Conservation (phyloP, 352 stramenopile species). For the Pythium plurisporium region DNA sequence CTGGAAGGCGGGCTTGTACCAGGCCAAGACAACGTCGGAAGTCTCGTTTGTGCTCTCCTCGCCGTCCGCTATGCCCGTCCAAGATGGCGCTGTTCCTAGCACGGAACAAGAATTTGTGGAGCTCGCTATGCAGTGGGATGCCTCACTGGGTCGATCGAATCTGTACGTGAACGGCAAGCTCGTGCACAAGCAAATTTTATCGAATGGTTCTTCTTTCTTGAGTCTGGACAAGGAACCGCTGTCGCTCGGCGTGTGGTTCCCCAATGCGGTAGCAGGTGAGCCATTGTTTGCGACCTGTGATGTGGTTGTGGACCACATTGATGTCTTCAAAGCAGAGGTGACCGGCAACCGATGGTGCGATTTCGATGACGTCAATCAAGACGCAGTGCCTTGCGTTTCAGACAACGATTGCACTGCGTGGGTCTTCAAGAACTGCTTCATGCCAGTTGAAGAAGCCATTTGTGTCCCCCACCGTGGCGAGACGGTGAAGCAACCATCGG, state of each 20-base stretch:
- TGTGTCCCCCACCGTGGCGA: conserved; percentile 23
- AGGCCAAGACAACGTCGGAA: conserved; percentile 38
- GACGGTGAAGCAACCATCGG: not conserved
- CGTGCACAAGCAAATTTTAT: conserved; percentile 27
- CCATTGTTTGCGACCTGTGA: conserved; percentile 49
- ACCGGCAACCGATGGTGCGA: conserved; percentile 63
- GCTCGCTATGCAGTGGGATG: conserved; percentile 63
- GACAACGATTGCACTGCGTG: conserved; percentile 42
- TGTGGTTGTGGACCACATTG: conserved; percentile 43
- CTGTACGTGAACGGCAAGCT: conserved; percentile 58
- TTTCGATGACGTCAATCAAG: conserved; percentile 26
- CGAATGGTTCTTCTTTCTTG: not conserved
- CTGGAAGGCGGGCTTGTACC: conserved; percentile 55
- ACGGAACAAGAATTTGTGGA: conserved; percentile 30
- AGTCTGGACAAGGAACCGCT: conserved; percentile 23
- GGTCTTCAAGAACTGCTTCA: conserved; percentile 53
- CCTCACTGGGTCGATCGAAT: conserved; percentile 46
- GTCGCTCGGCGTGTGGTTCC: conserved; percentile 64
- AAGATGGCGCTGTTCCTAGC: not conserved
- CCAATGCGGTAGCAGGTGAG: conserved; percentile 54
- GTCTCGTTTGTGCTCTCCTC: conserved; percentile 30
- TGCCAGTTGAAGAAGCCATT: conserved; percentile 51
- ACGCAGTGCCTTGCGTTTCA: conserved; percentile 27
- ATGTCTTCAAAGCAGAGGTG: conserved; percentile 53
- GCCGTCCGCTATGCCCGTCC: not conserved